Evolutionary conservation across 345 rosid genomes (phyloP).

Genomic region (Cardamine resedifolia): DNA sequence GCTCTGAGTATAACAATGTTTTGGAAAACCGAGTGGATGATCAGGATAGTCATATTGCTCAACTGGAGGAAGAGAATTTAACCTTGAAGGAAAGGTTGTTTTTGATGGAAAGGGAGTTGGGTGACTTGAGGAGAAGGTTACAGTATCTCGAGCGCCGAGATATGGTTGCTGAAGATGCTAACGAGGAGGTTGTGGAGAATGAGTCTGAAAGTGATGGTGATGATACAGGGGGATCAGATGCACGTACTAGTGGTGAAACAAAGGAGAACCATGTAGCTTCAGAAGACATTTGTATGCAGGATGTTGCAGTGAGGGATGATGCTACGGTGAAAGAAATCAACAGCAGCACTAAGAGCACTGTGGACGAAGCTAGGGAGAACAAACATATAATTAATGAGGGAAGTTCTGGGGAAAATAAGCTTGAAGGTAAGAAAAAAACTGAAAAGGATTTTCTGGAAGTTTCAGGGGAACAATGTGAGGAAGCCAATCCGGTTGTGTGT

Average conservation of each 20-base stretch:
- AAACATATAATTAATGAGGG: background rate
- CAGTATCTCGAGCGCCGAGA: constrained; percentile 75
- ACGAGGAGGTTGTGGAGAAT: constrained; percentile 66
- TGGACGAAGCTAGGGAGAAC: constrained; percentile 17
- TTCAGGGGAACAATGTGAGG: constrained; percentile 23
- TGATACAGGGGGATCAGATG: constrained; percentile 64
- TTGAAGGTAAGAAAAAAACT: background rate
- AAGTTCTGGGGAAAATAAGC: constrained; percentile 4
- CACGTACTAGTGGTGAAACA: constrained; percentile 35
- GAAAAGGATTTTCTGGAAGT: background rate
- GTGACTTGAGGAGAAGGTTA: constrained; percentile 85
- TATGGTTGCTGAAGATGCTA: constrained; percentile 53
- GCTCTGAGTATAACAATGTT: constrained; percentile 61
- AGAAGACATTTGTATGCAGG: constrained; percentile 45
- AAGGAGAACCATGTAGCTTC: constrained; percentile 36
- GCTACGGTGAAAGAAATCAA: constrained; percentile 18
- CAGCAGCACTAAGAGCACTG: background rate
- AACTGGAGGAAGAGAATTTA: constrained; percentile 91
- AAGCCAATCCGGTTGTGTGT: constrained; percentile 2
- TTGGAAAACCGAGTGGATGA: constrained; percentile 94
- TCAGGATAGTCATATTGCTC: constrained; percentile 90
- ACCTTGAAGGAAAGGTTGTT: constrained; percentile 87
- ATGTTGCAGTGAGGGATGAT: constrained; percentile 24
- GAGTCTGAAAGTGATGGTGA: constrained; percentile 67
- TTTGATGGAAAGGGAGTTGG: constrained; percentile 87